Conservation (phyloP, 2,329 filamentous ascomycete genomes). For the Chaetomium olivaceum region DNA sequence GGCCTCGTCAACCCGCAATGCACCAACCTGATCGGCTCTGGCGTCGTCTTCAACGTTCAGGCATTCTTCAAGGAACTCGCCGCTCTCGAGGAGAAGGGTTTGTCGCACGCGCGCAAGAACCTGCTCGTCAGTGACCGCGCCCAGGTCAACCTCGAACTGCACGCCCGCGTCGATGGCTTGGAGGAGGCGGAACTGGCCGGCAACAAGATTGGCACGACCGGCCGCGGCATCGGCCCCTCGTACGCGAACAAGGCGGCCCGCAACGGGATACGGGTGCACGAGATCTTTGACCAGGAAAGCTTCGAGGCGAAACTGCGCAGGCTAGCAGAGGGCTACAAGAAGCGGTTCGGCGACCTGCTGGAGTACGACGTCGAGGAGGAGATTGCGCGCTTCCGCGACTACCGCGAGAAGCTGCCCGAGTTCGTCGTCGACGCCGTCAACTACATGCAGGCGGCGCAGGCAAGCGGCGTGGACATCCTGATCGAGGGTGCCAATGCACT, state of each 20-base stretch:
- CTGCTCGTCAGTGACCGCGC: constrained; percentile 64
- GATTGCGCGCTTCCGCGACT: constrained; percentile 60
- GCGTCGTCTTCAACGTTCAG: constrained; percentile 63
- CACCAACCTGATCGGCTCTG: constrained; percentile 73
- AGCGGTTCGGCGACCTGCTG: constrained; percentile 59
- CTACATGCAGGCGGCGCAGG: constrained; percentile 62
- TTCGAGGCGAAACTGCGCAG: constrained; percentile 68
- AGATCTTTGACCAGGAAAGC: constrained; percentile 65
- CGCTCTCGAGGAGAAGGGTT: constrained; percentile 60
- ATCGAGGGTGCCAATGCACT: constrained; percentile 68
- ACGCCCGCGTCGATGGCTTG: constrained; percentile 66
- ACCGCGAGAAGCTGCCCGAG: constrained; percentile 56
- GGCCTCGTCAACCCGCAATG: constrained; percentile 71
- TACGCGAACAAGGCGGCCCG: constrained; percentile 41
- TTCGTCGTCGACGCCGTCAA: constrained; percentile 68
- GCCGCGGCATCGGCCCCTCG: constrained; percentile 36
- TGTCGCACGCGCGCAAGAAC: constrained; percentile 55
- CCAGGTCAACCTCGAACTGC: constrained; percentile 64
- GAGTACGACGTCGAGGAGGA: constrained; percentile 70
- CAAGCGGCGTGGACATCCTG: constrained; percentile 59
- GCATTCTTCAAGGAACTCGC: constrained; percentile 65
- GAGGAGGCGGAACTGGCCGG: constrained; percentile 56
- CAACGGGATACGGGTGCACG: constrained; percentile 65
- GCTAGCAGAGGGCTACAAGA: constrained; percentile 63
- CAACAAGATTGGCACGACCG: constrained; percentile 48